A percentile compares a stretch with the other conserved stretches of the same genome.
Evolutionary conservation across 2,329 filamentous ascomycete species (phyloP).

Genomic region (Cercospora citrullina): DNA sequence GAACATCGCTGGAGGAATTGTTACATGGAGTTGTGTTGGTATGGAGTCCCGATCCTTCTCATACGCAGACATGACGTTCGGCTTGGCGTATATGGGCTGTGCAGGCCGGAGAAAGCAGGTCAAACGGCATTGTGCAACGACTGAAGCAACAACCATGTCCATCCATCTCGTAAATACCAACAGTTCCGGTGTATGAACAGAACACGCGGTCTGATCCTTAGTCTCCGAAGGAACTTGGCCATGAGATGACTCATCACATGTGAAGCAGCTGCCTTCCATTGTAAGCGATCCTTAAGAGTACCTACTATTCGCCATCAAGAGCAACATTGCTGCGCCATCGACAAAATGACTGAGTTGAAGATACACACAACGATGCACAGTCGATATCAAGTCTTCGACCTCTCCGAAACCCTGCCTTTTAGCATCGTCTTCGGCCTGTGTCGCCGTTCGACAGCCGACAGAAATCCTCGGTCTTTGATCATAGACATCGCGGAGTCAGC

Average conservation of each 20-base stretch:
- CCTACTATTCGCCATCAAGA: neutral
- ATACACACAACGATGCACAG: neutral
- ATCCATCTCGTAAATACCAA: neutral
- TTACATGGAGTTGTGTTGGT: neutral
- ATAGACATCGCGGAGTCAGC: neutral
- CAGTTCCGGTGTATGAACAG: neutral
- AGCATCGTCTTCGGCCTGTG: neutral
- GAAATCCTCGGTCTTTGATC: neutral
- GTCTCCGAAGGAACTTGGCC: neutral
- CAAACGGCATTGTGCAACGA: neutral
- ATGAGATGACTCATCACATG: neutral
- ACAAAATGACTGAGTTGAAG: neutral
- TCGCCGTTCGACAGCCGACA: neutral
- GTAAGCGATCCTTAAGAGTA: neutral
- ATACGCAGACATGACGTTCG: neutral
- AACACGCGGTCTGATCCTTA: neutral
- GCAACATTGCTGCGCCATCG: no score
- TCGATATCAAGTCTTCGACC: neutral
- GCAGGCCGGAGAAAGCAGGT: neutral
- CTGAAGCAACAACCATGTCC: neutral
- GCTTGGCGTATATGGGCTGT: neutral
- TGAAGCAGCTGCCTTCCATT: neutral
- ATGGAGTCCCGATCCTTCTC: neutral
- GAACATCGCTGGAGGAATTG: neutral
- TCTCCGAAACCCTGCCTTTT: neutral